These are phyloP conservation scores for Aspergillus biplanus DNA, from an alignment of 495 filamentous ascomycete species.

Conservation along the genomic window DNA sequence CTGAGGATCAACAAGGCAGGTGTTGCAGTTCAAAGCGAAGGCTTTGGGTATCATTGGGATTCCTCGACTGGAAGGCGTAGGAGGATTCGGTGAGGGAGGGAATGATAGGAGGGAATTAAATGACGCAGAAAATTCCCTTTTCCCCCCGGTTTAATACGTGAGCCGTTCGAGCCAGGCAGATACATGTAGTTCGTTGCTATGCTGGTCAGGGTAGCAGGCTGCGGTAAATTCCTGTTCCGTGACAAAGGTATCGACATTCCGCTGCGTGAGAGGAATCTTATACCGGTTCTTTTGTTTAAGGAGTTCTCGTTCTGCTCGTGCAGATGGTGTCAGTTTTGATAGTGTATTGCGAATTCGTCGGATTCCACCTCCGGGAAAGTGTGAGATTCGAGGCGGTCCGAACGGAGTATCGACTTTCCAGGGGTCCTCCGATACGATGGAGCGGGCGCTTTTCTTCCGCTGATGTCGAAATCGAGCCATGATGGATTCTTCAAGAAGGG, in stretches of 20 bases:
- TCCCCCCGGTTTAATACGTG: conserved; percentile 36
- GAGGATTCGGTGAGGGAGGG: too few relatives aligned
- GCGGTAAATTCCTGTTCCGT: conserved; percentile 48
- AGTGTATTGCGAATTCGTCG: conserved; percentile 44
- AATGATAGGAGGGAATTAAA: too few relatives aligned
- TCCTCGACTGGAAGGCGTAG: neutral
- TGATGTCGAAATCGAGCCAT: conserved; percentile 36
- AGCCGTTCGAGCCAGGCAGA: conserved; percentile 69
- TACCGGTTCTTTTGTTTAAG: conserved; percentile 45
- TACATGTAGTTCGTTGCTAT: conserved; percentile 64
- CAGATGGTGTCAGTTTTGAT: conserved; percentile 39
- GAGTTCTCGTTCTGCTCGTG: conserved; percentile 45
- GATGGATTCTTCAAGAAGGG: conserved; percentile 12
- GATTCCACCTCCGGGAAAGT: conserved; percentile 38
- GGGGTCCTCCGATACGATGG: conserved; percentile 36
- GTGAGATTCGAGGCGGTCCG: conserved; percentile 40
- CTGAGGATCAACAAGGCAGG: neutral
- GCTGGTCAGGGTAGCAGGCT: conserved; percentile 61
- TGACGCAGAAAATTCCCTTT: neutral
- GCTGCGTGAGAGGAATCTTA: conserved; percentile 47
- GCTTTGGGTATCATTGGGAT: neutral
- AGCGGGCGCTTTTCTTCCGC: conserved; percentile 31
- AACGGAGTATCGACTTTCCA: conserved; percentile 45
- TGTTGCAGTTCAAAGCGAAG: neutral
- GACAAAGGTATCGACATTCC: conserved; percentile 51